A percentile compares a stretch with the other conserved stretches of the same genome.
phyloP scores from a whole-genome alignment of 2,329 filamentous ascomycete genomes.

The Fusarium robinianum region DNA sequence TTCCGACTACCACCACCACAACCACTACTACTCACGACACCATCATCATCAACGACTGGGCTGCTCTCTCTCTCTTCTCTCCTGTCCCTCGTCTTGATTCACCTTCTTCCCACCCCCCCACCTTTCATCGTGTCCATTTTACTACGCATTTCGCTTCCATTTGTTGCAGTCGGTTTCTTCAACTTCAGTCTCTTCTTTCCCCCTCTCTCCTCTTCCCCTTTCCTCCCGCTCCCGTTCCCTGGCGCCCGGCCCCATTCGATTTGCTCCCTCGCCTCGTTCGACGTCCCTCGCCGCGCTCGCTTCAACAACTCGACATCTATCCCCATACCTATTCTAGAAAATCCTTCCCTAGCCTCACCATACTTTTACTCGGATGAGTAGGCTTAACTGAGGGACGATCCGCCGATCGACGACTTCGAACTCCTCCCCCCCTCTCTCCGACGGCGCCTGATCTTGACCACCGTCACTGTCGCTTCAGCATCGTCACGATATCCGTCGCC shows the following conservation, averaged over 20 bases:
- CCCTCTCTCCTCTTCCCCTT: background rate
- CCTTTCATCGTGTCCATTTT: no score
- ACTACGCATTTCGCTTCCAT: no score
- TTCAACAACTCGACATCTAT: conserved; percentile 15
- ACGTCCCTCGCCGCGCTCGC: conserved; percentile 18
- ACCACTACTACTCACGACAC: conserved; percentile 29
- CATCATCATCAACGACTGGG: conserved; percentile 27
- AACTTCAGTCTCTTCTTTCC: background rate
- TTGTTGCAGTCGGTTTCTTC: no score
- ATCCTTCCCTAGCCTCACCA: conserved; percentile 6
- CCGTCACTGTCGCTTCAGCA: conserved; percentile 17
- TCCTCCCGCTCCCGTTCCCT: conserved; percentile 17
- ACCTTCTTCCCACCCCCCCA: no score
- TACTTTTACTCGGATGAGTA: conserved; percentile 29
- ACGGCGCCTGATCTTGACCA: conserved; percentile 21
- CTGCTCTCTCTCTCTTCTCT: conserved; percentile 14
- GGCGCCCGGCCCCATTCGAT: conserved; percentile 18
- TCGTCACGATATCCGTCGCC: conserved; percentile 17
- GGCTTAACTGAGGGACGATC: conserved; percentile 11
- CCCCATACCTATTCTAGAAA: conserved; percentile 6
- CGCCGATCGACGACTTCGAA: conserved; percentile 13
- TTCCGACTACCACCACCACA: conserved; percentile 12
- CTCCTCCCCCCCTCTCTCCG: conserved; percentile 14
- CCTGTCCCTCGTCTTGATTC: conserved; percentile 1
- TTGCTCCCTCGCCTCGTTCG: conserved; percentile 25